Base-by-base conservation (phyloP, 169 alveolate genomes). In the Cryptosporidium viatorum region DNA sequence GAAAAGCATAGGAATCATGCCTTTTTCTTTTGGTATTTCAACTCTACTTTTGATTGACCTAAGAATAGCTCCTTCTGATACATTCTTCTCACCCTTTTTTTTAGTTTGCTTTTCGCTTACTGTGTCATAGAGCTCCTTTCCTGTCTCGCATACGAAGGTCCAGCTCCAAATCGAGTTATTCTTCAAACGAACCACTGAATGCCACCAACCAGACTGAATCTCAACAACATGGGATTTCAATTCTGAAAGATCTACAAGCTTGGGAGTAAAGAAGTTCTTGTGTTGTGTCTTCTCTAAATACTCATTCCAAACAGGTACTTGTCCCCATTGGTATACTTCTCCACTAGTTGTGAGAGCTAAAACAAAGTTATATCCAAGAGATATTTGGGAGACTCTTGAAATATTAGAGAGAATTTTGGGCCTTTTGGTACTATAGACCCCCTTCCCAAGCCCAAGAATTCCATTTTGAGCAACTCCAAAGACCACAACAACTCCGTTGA, bases 161-260 rank as follows among this genome's bases (percentile, higher is more conserved):
- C 89, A 80, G 16, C 80, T 48, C 75, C 73, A 80, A 43, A 80
- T 41, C 10, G 68, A 37, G 39, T 80, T 80, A 18, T 59, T 37
- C 43, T 80, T 80, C 45, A 80, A 18, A 58, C 89, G 41, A 31
- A 80, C 55, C 8, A 80, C 89, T 8, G 89, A 80, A 41, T 80
- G 89, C 89, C 89, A 80, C 89, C 89, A 80, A 43, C 89, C 89
- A 10, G 89, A 23, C 37, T 80, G 89, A 31, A 80, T 52, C 69
- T 80, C 80, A 80, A 80, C 80, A 41, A 39, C 67, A 26, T 41
- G 89, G 14, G 62, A 62, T 29, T 65, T 59, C 39, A 62, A 45
- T 21, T 26, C 29, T 29, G 73, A 41, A 14, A 80, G 48, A 1
- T 80, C 75, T 1, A 80, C 75, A 18, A 43, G 52, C 29, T 62